Evolutionary conservation across 768 basidiomycete species (phyloP), one percentile per base, ranked within the genome.

Genomic region (Panaeolus cyanescens): DNA sequence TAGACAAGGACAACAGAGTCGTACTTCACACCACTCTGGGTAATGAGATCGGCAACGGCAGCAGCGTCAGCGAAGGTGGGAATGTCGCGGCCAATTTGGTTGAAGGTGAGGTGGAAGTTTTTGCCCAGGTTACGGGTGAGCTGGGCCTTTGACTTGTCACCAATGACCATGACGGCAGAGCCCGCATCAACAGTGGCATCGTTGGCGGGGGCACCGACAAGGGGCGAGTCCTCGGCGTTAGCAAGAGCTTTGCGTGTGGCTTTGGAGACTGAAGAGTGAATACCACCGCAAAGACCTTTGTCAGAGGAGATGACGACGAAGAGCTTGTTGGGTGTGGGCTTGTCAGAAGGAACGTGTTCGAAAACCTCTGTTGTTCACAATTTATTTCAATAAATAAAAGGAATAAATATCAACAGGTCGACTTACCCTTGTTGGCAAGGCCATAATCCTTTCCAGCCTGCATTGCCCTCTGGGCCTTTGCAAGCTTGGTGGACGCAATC

Each of bases 241-340:
- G 74, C 77, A 59, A 96, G 70, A 31, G 85, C 90, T 60, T 84
- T 85, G 67, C 93, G 92, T 55, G 94, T 92, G 59, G 88, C 86
- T 79, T 98, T 97, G 67, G 91, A 84, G 72, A 99, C 93, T 58
- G 94, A 95, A 39, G 96, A 99, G 83, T 99, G 96, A 71, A 99
- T 96, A 84, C 97, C 96, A 79, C 97, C 96, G 73, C 96, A 99
- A 60, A 99, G 93, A 79, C 97, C 96, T 80, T 96, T 95, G 88
- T 99, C 96, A 59, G 96, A 98, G 50, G 96, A 97, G 71, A 97
- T 77, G 74, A 96, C 93, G 67, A 99, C 74, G 82, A 96, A 95
- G 67, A 99, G 93, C 72, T 91, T 92, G 74, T 85, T 87, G 71
- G 88, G 82, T 45, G 86, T 80, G 20, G 87, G 80, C 39, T 85